Base-by-base conservation (phyloP, 768 basidiomycete species). In the Dioszegia aurantiaca region DNA sequence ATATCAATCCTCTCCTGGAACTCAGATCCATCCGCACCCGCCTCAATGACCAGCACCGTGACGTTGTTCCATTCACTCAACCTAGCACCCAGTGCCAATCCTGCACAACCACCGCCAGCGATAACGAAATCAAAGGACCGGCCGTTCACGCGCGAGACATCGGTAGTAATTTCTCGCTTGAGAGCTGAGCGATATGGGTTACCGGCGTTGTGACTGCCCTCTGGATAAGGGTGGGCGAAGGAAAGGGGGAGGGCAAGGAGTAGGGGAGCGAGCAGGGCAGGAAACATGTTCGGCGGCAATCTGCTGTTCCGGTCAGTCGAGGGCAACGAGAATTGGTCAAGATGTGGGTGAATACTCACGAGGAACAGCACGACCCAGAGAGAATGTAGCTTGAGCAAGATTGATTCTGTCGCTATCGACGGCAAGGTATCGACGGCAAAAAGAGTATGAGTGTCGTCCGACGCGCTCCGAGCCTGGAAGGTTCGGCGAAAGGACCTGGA, bases 31-130 rank as follows among this genome's bases (percentile, higher is more conserved):
- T 73, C 67, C n/a, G 65, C 62, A 49, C 75, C 75, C 24, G 75
- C 75, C 56, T 77, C 75, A 48, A 77, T 63, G 44, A 81, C 79
- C 45, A 81, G 75, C 17, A 82, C 82, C 16, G 81, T 80, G 33
- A 77, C 77, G 66, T 81, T 81, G 4, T 69, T 58, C 72, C 82
- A 81, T 60, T 82, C 82, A 9, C 80, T 80, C 40, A 83, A 72
- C 46, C 82, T 77, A 17, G 78, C 67, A 4, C 81, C 81, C 30
- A 83, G 63, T 16, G 79, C 80, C 51, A 82, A 76, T 37, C 82
- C 82, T 5, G 81, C 81, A 19, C 80, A 77, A 31, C 81, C 81
- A 28, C 82, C 81, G 36, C 81, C 81, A 16, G 77, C 78, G 64
- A 82, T 79, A 58, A 86, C 78, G 63, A 82, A 85, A 74, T 85